phyloP scores from a whole-genome alignment of 305 asterid species.

The Fraxinus platypoda region DNA sequence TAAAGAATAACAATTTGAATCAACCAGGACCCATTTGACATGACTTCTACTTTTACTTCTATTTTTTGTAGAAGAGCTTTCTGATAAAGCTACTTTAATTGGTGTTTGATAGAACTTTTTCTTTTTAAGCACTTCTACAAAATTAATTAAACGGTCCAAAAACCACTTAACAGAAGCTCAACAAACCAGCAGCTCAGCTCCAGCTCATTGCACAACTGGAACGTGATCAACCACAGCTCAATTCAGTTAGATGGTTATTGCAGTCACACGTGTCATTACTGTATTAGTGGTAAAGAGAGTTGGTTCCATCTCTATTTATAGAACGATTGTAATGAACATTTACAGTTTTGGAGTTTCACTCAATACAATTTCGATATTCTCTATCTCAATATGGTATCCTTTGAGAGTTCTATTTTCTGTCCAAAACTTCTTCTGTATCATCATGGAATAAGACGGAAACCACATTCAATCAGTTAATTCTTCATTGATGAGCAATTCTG shows the following conservation, averaged over 20 bases:
- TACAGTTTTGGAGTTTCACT: background rate
- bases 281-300: background rate
- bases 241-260: background rate
- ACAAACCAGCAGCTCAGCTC: background rate
- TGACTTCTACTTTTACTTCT: background rate
- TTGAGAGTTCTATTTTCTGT: background rate
- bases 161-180: background rate
- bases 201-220: background rate
- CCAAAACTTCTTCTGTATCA: background rate
- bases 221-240: background rate
- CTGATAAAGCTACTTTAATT: background rate
- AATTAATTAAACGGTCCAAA: background rate
- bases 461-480: background rate
- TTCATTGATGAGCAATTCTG: background rate
- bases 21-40: background rate
- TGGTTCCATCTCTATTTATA: background rate
- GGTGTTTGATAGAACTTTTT: background rate
- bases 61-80: background rate
- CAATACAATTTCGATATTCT: background rate
- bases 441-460: background rate
- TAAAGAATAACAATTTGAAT: background rate
- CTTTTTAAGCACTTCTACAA: background rate
- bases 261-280: background rate
- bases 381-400: background rate
- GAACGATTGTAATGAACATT: background rate